Conservation (phyloP, 495 filamentous ascomycete genomes). For the Hyaloscypha hepaticicola region DNA sequence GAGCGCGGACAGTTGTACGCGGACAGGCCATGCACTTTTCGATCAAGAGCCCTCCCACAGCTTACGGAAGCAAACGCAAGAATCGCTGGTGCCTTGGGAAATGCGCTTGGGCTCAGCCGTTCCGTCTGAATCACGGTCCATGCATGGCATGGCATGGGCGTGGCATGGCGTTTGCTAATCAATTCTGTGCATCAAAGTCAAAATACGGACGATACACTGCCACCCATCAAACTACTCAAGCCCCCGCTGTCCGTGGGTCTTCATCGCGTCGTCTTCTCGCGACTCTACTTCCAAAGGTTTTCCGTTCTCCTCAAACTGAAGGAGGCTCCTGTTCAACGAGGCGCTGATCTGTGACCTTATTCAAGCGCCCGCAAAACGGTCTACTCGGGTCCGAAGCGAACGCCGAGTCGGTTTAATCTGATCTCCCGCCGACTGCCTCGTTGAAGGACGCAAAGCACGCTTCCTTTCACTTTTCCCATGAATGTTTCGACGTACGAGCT, state of each 20-base stretch:
- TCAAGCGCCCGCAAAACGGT: not conserved
- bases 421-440: not conserved
- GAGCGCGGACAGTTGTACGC: not conserved
- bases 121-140: not conserved
- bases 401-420: not conserved
- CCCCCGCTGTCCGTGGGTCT: not conserved
- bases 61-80: conserved; percentile 28
- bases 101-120: conserved; percentile 6
- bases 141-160: conserved; percentile 2
- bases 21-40: not conserved
- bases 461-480: not conserved
- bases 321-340: not conserved
- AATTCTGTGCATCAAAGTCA: not conserved
- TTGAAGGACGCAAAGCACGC: not conserved
- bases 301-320: not conserved
- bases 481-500: not conserved
- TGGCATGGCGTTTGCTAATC: not conserved
- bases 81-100: conserved; percentile 28
- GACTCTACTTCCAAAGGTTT: not conserved
- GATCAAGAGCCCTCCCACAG: conserved; percentile 5
- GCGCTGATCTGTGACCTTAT: not conserved
- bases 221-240: not conserved
- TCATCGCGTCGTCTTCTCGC: not conserved
- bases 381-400: not conserved
- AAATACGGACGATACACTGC: not conserved